Conservation (phyloP, 73 alveolate species). For the Paramecium primaurelia region DNA sequence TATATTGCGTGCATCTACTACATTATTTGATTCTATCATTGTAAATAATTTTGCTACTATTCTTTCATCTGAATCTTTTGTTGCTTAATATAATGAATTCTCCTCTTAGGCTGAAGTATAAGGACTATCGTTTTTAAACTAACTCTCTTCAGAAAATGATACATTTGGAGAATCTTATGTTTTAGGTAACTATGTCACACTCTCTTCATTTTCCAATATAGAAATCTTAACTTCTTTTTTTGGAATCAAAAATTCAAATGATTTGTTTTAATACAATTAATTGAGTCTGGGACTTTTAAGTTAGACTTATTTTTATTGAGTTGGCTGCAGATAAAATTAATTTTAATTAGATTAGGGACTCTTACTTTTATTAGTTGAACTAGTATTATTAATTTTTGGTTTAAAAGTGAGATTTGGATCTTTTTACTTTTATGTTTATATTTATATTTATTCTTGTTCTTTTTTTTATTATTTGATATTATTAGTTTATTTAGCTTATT, state of each 20-base stretch:
- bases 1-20: slow-evolving; percentile 14
- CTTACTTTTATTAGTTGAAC: neutral
- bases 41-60: neutral
- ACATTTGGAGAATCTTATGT: slow-evolving; percentile 23
- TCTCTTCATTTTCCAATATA: slow-evolving; percentile 30
- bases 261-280: slow-evolving; percentile 3
- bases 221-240: slow-evolving; percentile 26
- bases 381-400: neutral
- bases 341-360: neutral
- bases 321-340: neutral
- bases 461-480: neutral
- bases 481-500: neutral
- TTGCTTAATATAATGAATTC: neutral
- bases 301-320: neutral
- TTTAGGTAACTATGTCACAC: slow-evolving; percentile 34
- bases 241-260: neutral
- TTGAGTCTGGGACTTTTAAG: slow-evolving; percentile 49
- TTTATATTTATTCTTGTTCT: neutral
- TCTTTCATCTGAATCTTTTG: slow-evolving; percentile 25
- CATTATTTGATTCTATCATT: neutral
- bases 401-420: slow-evolving; percentile 10
- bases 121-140: slow-evolving; percentile 27
- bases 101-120: slow-evolving; percentile 16
- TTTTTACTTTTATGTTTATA: neutral
- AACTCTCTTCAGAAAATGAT: slow-evolving; percentile 48